These are phyloP conservation scores for Sorghum bicolor DNA, from an alignment of 176 grass and related monocot species.

Conservation along the genomic window DNA sequence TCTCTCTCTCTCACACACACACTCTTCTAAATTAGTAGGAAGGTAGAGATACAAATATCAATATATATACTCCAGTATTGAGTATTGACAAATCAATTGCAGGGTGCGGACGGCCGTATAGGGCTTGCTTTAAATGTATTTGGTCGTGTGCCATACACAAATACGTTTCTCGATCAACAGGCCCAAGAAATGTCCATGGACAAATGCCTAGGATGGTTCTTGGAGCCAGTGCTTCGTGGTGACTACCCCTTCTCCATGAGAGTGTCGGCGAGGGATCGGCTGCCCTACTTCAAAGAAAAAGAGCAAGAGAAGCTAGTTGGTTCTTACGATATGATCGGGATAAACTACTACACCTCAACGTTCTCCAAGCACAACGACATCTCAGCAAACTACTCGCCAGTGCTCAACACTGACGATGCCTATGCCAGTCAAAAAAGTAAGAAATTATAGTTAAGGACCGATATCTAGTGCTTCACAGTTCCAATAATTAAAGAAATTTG, in stretches of 20 bases:
- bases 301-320: background rate
- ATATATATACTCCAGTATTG: too few relatives aligned
- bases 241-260: conserved; percentile 33
- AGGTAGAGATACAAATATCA: too few relatives aligned
- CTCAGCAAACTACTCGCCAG: too few relatives aligned
- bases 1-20: background rate
- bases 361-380: background rate
- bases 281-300: background rate
- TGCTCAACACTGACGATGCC: background rate
- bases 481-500: too few relatives aligned
- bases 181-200: background rate
- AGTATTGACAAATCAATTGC: too few relatives aligned
- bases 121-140: background rate
- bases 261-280: background rate
- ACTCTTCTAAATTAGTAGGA: too few relatives aligned
- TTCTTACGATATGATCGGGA: background rate
- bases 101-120: background rate
- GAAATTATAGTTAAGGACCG: background rate
- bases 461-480: too few relatives aligned
- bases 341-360: background rate
- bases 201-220: background rate
- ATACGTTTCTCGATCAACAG: background rate
- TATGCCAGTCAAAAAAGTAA: background rate
- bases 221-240: conserved; percentile 14
- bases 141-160: background rate